A percentile compares a stretch with the other conserved stretches of the same genome.
Evolutionary conservation across 371 early-diverging fungal species (phyloP).

Genomic region (Mortierella polycephala): DNA sequence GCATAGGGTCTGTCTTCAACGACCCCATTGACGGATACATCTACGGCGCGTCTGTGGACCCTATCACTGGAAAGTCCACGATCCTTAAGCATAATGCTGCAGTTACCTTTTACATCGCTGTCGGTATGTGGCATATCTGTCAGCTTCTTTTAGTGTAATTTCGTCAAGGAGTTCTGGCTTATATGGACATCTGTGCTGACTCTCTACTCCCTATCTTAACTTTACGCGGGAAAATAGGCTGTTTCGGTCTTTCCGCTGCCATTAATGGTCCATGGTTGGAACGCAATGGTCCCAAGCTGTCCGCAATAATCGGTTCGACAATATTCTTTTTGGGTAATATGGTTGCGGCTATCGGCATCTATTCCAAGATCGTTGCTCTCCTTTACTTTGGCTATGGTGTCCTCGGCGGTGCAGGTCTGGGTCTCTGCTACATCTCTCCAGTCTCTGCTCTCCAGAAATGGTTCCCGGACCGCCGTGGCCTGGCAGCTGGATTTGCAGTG

Average conservation of each 20-base stretch:
- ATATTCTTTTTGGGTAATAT: constrained; percentile 70
- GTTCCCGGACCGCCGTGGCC: constrained; percentile 67
- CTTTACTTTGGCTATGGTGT: constrained; percentile 75
- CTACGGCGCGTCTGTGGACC: constrained; percentile 45
- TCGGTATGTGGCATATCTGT: constrained; percentile 42
- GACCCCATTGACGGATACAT: constrained; percentile 67
- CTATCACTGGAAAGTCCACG: constrained; percentile 19
- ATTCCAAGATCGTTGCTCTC: constrained; percentile 42
- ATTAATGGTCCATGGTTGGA: constrained; percentile 76
- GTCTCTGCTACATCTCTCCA: constrained; percentile 72
- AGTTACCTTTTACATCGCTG: constrained; percentile 75
- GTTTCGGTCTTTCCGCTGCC: constrained; percentile 73
- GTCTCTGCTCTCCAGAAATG: constrained; percentile 69
- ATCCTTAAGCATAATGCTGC: constrained; percentile 57
- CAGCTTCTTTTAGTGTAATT: background rate
- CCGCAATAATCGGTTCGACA: constrained; percentile 61
- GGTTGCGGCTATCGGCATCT: constrained; percentile 66
- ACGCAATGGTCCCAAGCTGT: constrained; percentile 66
- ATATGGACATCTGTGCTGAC: too few relatives aligned
- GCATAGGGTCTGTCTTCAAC: constrained; percentile 71
- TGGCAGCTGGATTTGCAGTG: constrained; percentile 71
- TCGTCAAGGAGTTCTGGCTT: too few relatives aligned
- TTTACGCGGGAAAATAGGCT: constrained; percentile 29
- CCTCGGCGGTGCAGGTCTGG: constrained; percentile 70
- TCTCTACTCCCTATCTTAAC: background rate